These are phyloP conservation scores for Monosporascus cannonballus DNA, from an alignment of 2,329 filamentous ascomycete species.

Conservation along the genomic window DNA sequence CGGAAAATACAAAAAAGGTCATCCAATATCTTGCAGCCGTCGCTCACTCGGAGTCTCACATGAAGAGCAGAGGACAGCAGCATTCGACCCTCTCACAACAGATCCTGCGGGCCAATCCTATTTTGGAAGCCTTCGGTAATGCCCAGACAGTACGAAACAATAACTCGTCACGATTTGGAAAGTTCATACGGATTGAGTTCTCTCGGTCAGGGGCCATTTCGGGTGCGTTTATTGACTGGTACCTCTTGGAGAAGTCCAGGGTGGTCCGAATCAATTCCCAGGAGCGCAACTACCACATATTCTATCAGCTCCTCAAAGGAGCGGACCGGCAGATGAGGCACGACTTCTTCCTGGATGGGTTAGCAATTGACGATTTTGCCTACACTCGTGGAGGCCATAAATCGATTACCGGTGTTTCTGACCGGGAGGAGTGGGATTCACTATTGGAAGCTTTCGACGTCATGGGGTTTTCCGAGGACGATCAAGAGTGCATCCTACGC, in stretches of 20 bases:
- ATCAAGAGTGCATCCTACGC: conserved; percentile 75
- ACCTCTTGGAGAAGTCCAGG: conserved; percentile 94
- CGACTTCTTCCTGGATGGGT: conserved; percentile 67
- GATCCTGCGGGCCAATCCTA: conserved; percentile 92
- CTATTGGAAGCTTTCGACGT: conserved; percentile 89
- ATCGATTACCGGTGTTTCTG: conserved; percentile 82
- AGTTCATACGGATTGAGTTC: conserved; percentile 98
- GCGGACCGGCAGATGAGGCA: conserved; percentile 68
- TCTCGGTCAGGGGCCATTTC: conserved; percentile 81
- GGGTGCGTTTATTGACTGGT: conserved; percentile 98
- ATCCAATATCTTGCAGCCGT: conserved; percentile 97
- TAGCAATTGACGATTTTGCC: conserved; percentile 79
- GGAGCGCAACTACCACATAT: conserved; percentile 95
- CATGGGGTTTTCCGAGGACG: conserved; percentile 85
- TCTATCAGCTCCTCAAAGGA: conserved; percentile 90
- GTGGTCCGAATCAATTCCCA: conserved; percentile 83
- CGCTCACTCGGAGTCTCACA: conserved; percentile 71
- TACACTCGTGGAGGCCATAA: conserved; percentile 92
- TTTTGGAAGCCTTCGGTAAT: conserved; percentile 96
- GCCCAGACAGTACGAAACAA: conserved; percentile 97
- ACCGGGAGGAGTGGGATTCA: conserved; percentile 81
- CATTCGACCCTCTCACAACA: conserved; percentile 91
- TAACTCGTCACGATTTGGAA: conserved; percentile 96
- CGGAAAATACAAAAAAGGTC: conserved; percentile 98
- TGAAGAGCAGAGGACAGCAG: conserved; percentile 56